These are phyloP conservation scores for Colletotrichum sp. DNA, from an alignment of 2,329 filamentous ascomycete species.

Conservation along the genomic window DNA sequence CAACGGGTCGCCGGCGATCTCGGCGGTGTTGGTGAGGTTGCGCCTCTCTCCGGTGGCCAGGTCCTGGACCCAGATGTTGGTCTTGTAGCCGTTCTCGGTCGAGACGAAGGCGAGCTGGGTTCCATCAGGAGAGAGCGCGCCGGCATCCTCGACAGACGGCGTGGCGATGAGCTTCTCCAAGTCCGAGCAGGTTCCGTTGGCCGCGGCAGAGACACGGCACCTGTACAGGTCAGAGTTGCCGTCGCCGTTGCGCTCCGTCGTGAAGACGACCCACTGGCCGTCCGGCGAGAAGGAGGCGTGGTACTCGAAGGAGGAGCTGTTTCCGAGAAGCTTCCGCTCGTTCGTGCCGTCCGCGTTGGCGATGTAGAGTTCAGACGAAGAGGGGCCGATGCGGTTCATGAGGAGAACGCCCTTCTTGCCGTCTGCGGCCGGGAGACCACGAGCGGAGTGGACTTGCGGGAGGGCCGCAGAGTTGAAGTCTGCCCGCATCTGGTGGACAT, in stretches of 20 bases:
- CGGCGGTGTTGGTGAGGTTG: slow-evolving; percentile 10
- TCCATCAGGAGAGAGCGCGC: background rate
- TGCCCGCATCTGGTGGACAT: slow-evolving; percentile 2
- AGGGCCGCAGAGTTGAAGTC: background rate
- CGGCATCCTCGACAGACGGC: slow-evolving; percentile 7
- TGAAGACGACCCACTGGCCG: slow-evolving; percentile 1
- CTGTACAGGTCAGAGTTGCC: slow-evolving; percentile 9
- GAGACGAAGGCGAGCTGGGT: background rate
- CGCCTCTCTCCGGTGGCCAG: background rate
- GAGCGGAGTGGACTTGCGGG: slow-evolving; percentile 1
- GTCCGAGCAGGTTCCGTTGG: background rate
- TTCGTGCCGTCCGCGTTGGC: slow-evolving; percentile 13
- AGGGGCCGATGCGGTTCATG: slow-evolving; percentile 12
- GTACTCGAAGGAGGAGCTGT: background rate
- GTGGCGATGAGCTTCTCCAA: slow-evolving; percentile 6
- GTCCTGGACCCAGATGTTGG: slow-evolving; percentile 7
- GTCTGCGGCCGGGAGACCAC: slow-evolving; percentile 7
- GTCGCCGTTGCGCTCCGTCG: slow-evolving; percentile 11
- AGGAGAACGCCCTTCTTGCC: slow-evolving; percentile 11
- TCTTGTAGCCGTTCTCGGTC: slow-evolving; percentile 6
- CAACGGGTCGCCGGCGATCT: background rate
- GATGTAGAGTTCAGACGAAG: slow-evolving; percentile 1
- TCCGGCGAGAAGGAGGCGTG: slow-evolving; percentile 5
- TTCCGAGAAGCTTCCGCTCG: background rate
- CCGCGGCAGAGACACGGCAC: background rate